Evolutionary conservation across 768 basidiomycete species (phyloP), one percentile per base, ranked within the genome.

Genomic region (Boletus speciosus): DNA sequence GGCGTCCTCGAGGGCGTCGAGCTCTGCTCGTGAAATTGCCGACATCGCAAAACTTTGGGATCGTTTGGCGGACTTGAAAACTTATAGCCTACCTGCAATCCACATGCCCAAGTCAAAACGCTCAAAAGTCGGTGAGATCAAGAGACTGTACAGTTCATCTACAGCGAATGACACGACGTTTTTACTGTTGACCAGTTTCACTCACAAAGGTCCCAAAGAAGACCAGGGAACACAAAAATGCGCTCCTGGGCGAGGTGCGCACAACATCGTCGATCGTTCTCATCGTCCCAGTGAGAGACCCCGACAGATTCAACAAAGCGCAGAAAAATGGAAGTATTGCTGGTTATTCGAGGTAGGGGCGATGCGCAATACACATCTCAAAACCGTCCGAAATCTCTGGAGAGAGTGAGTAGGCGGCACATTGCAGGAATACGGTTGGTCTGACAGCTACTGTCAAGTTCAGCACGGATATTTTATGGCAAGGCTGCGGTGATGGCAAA

Each of bases 311-410:
- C 89, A 92, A 77, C 79, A 79, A 66, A 84, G 85, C 67, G 76
- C 85, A 21, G 93, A 95, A 61, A 90, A 92, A 75, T 98, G 91
- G 86, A 83, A 83, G 66, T 95, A 97, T 71, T 89, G 92, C 74
- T 99, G 94, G 92, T 68, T 98, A 37, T 97, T 99, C 68, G 85
- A 89, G 62, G 92, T 98, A 6, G 95, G 94, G 15, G 84, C 93
- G 61, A 96, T 98, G 93, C 80, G 97, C 56, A 98, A 96, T 74
- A 76, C 93, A 27, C 88, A 93, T 72, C 75, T 99, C 37, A 95
- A 98, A 78, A 93, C 92, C 48, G 91, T 98, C 44, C 81, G 97
- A 60, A 85, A 85, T 55, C 76, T 90, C 59, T 99, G 97, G 97
- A 91, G 92, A 78, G 91, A 90, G 88, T 92, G 61, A 51, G 87